phyloP scores from a whole-genome alignment of 108 stramenopile species.

The Skeletonema grethae region DNA sequence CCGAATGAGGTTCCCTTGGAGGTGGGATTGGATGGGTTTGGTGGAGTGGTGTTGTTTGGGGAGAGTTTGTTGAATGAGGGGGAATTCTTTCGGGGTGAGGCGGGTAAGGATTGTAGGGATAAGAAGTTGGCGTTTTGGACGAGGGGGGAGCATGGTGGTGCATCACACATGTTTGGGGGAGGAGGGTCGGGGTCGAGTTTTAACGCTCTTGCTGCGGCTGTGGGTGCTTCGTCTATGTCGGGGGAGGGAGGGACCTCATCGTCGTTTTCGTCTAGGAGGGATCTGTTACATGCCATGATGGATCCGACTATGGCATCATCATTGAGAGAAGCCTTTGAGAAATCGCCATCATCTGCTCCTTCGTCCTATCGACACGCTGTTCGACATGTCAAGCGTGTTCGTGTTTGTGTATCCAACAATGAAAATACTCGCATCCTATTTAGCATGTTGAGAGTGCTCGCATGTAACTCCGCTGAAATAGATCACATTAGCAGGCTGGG shows the following conservation, averaged over 20 bases:
- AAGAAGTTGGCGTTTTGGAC: constrained; percentile 90
- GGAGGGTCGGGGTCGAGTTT: neutral
- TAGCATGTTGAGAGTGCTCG: constrained; percentile 82
- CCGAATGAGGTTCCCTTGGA: constrained; percentile 97
- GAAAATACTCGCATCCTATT: constrained; percentile 90
- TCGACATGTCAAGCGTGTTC: constrained; percentile 73
- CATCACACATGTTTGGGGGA: constrained; percentile 1
- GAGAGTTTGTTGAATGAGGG: constrained; percentile 15
- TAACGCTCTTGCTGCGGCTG: constrained; percentile 16
- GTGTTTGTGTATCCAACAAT: constrained; percentile 95
- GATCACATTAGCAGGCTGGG: constrained; percentile 51
- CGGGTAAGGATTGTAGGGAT: constrained; percentile 19
- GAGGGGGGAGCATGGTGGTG: constrained; percentile 63
- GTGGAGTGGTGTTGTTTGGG: constrained; percentile 60
- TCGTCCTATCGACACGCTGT: neutral
- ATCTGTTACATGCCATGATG: constrained; percentile 12
- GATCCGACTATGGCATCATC: constrained; percentile 10
- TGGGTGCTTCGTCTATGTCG: constrained; percentile 1
- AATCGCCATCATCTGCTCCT: neutral
- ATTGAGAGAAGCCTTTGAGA: constrained; percentile 16
- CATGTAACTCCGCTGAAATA: constrained; percentile 70
- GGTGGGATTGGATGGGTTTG: constrained; percentile 52
- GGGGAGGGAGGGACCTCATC: constrained; percentile 4
- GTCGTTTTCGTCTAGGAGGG: constrained; percentile 2
- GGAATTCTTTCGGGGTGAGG: neutral